Conservation (phyloP, 1,284 basidiomycete genomes). For the Tilletia setariae region DNA sequence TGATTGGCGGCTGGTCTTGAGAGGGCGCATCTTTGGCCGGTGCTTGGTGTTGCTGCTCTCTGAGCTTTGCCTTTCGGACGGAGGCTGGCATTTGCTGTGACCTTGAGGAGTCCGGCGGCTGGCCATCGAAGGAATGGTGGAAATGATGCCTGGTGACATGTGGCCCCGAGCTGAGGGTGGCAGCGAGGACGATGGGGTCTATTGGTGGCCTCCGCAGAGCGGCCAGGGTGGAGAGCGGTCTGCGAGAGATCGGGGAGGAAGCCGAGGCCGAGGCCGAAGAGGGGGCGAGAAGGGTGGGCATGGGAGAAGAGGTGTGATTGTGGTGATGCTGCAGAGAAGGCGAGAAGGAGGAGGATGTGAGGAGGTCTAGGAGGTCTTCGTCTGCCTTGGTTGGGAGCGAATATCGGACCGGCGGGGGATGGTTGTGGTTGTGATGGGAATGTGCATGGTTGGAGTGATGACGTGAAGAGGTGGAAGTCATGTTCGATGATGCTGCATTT, state of each 20-base stretch:
- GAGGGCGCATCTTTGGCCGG: neutral
- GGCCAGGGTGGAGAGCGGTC: conserved; percentile 40
- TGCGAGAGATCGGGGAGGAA: neutral
- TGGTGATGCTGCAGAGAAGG: conserved; percentile 27
- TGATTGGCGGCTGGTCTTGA: neutral
- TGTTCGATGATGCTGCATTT: neutral
- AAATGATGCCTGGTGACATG: conserved; percentile 51
- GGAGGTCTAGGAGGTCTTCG: conserved; percentile 36
- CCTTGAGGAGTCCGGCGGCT: conserved; percentile 21
- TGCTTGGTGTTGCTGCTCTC: neutral
- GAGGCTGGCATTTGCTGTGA: conserved; percentile 42
- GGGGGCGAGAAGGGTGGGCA: neutral
- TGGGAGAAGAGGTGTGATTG: conserved; percentile 21
- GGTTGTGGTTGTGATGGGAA: neutral
- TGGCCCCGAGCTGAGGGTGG: conserved; percentile 43
- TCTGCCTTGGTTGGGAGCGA: conserved; percentile 4
- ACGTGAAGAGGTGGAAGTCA: neutral
- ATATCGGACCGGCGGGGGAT: neutral
- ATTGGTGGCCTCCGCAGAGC: conserved; percentile 47
- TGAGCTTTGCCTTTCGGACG: neutral
- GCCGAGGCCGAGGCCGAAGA: no score
- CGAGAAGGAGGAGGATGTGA: conserved; percentile 32
- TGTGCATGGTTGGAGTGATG: neutral
- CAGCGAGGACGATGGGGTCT: conserved; percentile 50
- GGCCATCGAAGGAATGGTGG: conserved; percentile 40